Percentiles rank a stretch among this genome's conserved stretches.
Evolutionary conservation across 306 rosid genomes (phyloP).

Genomic region (Glycine latifolia): DNA sequence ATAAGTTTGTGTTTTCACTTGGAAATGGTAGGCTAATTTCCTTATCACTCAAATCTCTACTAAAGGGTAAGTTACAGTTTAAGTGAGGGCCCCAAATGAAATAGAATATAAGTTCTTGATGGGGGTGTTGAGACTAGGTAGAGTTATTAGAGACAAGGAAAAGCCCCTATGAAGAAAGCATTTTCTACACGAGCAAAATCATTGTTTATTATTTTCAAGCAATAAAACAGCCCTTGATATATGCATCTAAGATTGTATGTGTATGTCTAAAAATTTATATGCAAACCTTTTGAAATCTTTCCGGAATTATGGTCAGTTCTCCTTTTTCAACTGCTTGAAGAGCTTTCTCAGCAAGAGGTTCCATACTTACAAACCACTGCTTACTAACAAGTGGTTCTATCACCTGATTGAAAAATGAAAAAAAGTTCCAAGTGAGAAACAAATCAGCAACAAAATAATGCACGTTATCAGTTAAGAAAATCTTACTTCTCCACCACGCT

Average conservation of each 20-base stretch:
- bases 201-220: not conserved
- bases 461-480: slow-evolving; percentile 11
- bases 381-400: slow-evolving; percentile 96
- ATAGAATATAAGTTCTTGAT: not conserved
- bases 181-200: not conserved
- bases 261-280: not conserved
- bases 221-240: not conserved
- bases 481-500: slow-evolving; percentile 99
- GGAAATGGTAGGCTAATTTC: not conserved
- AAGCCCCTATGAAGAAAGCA: not conserved
- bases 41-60: not conserved
- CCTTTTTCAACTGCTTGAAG: slow-evolving; percentile 82
- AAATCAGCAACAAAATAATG: slow-evolving; percentile 17
- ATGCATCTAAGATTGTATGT: not conserved
- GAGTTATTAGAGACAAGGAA: not conserved
- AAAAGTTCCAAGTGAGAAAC: slow-evolving; percentile 19
- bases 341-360: slow-evolving; percentile 92
- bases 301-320: slow-evolving; percentile 85
- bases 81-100: not conserved
- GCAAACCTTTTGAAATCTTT: slow-evolving; percentile 92
- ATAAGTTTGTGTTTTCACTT: not conserved
- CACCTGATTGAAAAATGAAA: slow-evolving; percentile 63
- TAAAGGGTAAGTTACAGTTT: not conserved
- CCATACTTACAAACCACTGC: slow-evolving; percentile 99
- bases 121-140: not conserved